These are phyloP conservation scores for Cicer pinnatifidum DNA, from an alignment of 306 rosid genomes.

Conservation along the genomic window DNA sequence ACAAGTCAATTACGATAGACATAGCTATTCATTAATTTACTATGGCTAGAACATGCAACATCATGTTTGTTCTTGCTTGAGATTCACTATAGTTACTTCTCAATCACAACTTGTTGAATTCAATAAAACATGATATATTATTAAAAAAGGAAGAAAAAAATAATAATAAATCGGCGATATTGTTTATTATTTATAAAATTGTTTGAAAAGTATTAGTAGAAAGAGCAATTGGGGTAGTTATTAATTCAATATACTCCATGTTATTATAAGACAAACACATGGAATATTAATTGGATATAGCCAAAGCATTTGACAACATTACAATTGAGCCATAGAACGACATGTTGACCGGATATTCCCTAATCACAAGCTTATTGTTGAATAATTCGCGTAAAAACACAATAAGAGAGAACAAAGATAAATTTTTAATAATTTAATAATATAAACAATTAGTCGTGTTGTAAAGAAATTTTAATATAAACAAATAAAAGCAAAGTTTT, in stretches of 20 bases:
- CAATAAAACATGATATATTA: background rate
- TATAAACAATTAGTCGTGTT: conserved; percentile 30
- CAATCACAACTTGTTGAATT: conserved; percentile 29
- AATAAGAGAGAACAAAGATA: conserved; percentile 11
- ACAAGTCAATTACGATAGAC: conserved; percentile 40
- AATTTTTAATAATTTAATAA: conserved; percentile 23
- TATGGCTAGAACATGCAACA: conserved; percentile 40
- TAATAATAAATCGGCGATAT: conserved; percentile 3
- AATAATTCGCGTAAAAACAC: conserved; percentile 49
- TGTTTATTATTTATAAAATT: too few relatives aligned
- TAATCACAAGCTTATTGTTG: conserved; percentile 54
- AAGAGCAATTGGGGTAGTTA: background rate
- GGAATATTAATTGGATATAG: conserved; percentile 67
- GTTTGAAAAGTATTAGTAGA: too few relatives aligned
- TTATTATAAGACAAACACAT: conserved; percentile 71
- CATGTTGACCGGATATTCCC: conserved; percentile 85
- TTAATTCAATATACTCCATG: background rate
- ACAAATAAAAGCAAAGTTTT: conserved; percentile 43
- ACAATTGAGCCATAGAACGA: conserved; percentile 71
- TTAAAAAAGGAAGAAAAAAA: background rate
- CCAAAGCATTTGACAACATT: conserved; percentile 70
- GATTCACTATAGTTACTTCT: conserved; percentile 43
- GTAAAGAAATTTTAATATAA: conserved; percentile 2
- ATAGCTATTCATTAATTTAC: conserved; percentile 36
- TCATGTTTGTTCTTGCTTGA: conserved; percentile 57